phyloP scores from a whole-genome alignment of 257 asterid genomes.

The Solanum appendiculatum region DNA sequence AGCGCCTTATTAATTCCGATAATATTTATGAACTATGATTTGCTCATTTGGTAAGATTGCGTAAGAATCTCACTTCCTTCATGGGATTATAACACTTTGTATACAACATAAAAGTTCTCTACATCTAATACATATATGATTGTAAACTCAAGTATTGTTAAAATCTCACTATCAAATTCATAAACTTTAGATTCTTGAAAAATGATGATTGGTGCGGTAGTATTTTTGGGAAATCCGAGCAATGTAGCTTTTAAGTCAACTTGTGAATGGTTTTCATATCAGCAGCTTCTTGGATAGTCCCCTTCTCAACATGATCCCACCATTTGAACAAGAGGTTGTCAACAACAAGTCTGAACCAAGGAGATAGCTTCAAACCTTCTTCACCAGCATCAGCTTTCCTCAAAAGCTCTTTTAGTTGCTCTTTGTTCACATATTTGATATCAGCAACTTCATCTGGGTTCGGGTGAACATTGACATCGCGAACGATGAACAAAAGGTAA shows the following conservation, averaged over 20 bases:
- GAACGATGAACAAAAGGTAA: constrained; percentile 78
- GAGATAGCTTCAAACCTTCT: constrained; percentile 71
- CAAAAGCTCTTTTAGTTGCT: constrained; percentile 54
- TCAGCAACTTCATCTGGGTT: constrained; percentile 89
- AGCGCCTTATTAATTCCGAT: too few species aligned
- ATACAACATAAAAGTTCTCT: too few species aligned
- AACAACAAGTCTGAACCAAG: constrained; percentile 84
- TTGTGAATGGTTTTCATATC: constrained; percentile 83
- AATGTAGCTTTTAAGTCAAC: constrained; percentile 17
- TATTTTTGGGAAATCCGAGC: neutral
- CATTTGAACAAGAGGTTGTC: constrained; percentile 83
- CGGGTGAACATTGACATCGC: constrained; percentile 70
- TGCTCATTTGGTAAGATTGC: too few species aligned
- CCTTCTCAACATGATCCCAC: constrained; percentile 87
- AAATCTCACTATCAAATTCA: too few species aligned
- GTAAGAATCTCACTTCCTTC: too few species aligned
- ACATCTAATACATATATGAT: too few species aligned
- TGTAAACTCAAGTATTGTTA: too few species aligned
- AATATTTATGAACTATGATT: too few species aligned
- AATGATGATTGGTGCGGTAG: neutral
- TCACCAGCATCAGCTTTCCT: constrained; percentile 80
- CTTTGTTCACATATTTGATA: constrained; percentile 50
- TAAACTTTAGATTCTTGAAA: too few species aligned
- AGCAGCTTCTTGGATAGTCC: constrained; percentile 46
- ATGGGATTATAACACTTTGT: too few species aligned